Evolutionary conservation across 768 basidiomycete species (phyloP), one percentile per base, ranked within the genome.

Genomic region (Russula emetica): DNA sequence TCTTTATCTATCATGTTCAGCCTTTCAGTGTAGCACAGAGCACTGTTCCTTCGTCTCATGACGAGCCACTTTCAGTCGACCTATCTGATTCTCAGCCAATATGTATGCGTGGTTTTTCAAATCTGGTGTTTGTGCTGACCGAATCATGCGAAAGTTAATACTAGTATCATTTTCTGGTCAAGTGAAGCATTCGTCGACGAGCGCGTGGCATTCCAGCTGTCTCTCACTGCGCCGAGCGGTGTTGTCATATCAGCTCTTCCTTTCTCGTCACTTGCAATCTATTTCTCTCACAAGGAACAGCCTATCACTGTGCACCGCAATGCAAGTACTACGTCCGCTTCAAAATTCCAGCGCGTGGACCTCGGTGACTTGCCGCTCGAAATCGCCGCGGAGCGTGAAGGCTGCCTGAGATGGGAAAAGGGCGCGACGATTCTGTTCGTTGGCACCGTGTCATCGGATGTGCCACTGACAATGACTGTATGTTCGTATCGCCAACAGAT

Each of bases 121-220:
- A 22, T 60, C n/a, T 65, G 65, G 30, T 60, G 50, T 16, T 61
- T 60, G 14, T 32, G 47, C 60, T 63, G 40, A 55, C 13, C n/a
- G 24, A n/a, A 8, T 7, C 7, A 32, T 8, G 9, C 28, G 10
- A 2, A 62, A 94, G 93, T 94, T 64, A 78, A 85, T 42, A 80
- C 84, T 0, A 78, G 76, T 34, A 75, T 86, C 4, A 79, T 85
- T 0, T 98, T 97, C 73, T 94, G 91, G 88, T 72, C 79, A 9
- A 65, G 81, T 0, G 80, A 85, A 62, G 82, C 85, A 28, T 79
- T 80, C 57, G 80, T 94, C 5, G 82, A 79, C 11, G 82, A 86
- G 65, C 72, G 76, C 3, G 82, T 82, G 0, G 82, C 90, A 0
- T 97, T 92, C 74, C 94, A 98, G 72, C 69, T 97, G 9, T 76